A percentile compares a stretch with the other conserved stretches of the same genome.
Conservation (phyloP, 2,329 filamentous ascomycete species). For the Neonectria hederae region DNA sequence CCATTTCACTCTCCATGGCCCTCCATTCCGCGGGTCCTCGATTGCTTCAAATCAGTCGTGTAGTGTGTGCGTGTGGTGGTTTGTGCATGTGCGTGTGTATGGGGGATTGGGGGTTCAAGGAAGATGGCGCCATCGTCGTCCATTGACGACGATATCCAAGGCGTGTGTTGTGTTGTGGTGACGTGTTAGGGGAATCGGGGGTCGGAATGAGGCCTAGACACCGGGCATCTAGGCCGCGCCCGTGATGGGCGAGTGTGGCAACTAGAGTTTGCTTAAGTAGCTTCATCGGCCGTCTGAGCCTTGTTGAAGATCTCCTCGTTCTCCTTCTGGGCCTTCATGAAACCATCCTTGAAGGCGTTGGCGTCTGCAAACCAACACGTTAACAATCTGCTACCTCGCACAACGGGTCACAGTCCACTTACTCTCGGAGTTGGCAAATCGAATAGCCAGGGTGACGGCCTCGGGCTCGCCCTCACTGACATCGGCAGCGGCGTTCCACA, state of each 20-base stretch:
- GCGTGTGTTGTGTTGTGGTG: slow-evolving; percentile 30
- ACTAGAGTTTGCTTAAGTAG: slow-evolving; percentile 34
- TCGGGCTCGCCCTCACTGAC: slow-evolving; percentile 98
- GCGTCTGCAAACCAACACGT: slow-evolving; percentile 72
- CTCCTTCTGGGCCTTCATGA: slow-evolving; percentile 95
- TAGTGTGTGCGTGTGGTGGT: slow-evolving; percentile 20
- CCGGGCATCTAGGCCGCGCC: slow-evolving; percentile 23
- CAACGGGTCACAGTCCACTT: slow-evolving; percentile 51
- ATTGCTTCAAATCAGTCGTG: slow-evolving; percentile 29
- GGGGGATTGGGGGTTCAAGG: slow-evolving; percentile 23
- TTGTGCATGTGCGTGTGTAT: slow-evolving; percentile 27
- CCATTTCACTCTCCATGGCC: slow-evolving; percentile 33
- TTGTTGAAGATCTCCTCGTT: slow-evolving; percentile 86
- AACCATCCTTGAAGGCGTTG: slow-evolving; percentile 96
- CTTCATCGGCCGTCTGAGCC: slow-evolving; percentile 40
- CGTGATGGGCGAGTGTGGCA: slow-evolving; percentile 18
- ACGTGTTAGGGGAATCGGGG: slow-evolving; percentile 25
- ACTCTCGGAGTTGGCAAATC: slow-evolving; percentile 98
- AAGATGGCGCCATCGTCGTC: slow-evolving; percentile 18
- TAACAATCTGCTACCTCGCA: slow-evolving; percentile 6
- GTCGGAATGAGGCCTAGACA: slow-evolving; percentile 17
- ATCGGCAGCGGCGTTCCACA: slow-evolving; percentile 98
- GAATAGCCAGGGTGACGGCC: slow-evolving; percentile 93
- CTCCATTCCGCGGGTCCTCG: slow-evolving; percentile 35
- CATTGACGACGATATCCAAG: slow-evolving; percentile 25